Percentiles rank a stretch among this genome's conserved stretches.
Conservation (phyloP, 2,329 filamentous ascomycete genomes). For the Nemania bipapillata region DNA sequence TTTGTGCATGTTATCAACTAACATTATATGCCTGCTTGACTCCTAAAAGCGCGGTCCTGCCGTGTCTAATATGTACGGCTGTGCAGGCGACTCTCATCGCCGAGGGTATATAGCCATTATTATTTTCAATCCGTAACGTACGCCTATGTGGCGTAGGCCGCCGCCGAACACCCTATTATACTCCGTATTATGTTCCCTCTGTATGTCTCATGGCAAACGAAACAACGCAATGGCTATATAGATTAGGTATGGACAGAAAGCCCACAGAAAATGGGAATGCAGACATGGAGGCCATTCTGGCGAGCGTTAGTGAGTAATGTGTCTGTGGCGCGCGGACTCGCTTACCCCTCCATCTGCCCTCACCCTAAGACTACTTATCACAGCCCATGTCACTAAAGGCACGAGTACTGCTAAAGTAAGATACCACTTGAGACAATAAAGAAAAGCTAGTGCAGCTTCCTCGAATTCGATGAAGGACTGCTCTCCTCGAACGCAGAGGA, state of each 20-base stretch:
- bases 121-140: conserved; percentile 10
- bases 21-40: background rate
- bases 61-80: background rate
- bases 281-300: conserved; percentile 8
- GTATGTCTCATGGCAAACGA: background rate
- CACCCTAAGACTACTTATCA: conserved; percentile 23
- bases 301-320: conserved; percentile 1
- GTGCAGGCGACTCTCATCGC: background rate
- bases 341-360: conserved; percentile 19
- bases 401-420: conserved; percentile 36
- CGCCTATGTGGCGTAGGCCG: background rate
- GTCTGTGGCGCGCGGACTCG: background rate
- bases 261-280: background rate
- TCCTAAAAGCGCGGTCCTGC: background rate
- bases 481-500: background rate
- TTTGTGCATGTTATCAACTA: conserved; percentile 3
- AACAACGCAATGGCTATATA: background rate
- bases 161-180: no score
- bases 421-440: conserved; percentile 21
- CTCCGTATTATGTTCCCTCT: background rate
- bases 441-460: background rate
- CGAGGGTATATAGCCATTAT: background rate
- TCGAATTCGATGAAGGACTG: background rate
- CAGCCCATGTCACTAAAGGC: conserved; percentile 39
- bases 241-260: background rate